Percentiles rank a stretch among this genome's conserved stretches.
Evolutionary conservation across 331 rosid genomes (phyloP).

Genomic region (Dryas integrifolia): DNA sequence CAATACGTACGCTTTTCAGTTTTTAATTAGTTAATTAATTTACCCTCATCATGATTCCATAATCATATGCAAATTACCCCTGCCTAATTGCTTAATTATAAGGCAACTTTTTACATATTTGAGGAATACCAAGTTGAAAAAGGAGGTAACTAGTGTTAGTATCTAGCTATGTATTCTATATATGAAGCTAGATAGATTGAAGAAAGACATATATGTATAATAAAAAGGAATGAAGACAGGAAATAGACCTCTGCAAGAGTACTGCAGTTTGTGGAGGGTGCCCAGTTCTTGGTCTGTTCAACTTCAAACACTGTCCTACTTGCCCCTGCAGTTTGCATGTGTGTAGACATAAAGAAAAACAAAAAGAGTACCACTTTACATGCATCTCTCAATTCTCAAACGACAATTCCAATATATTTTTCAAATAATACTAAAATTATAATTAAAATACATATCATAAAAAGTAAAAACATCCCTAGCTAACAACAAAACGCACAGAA

Average conservation of each 20-base stretch:
- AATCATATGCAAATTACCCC: slow-evolving; percentile 46
- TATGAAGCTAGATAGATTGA: neutral
- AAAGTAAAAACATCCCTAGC: neutral
- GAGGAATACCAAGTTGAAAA: slow-evolving; percentile 11
- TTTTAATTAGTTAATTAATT: neutral
- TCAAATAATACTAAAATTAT: neutral
- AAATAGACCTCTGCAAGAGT: slow-evolving; percentile 43
- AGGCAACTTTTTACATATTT: slow-evolving; percentile 4
- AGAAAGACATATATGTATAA: neutral
- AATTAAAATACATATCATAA: neutral
- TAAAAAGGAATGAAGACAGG: slow-evolving; percentile 2
- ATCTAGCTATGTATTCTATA: too few relatives aligned
- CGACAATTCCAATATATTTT: slow-evolving; percentile 20
- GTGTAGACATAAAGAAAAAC: slow-evolving; percentile 62
- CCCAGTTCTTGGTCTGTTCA: slow-evolving; percentile 81
- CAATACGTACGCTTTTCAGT: slow-evolving; percentile 16
- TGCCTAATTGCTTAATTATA: slow-evolving; percentile 25
- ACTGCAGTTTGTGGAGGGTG: slow-evolving; percentile 66
- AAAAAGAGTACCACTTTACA: slow-evolving; percentile 65
- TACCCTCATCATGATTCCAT: neutral
- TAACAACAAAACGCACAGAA: neutral
- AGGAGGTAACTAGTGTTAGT: neutral
- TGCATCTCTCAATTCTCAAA: slow-evolving; percentile 23
- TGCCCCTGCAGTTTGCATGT: slow-evolving; percentile 43
- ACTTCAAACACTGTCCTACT: slow-evolving; percentile 72